Conservation (phyloP, 768 basidiomycete genomes). For the Megacollybia marginata region DNA sequence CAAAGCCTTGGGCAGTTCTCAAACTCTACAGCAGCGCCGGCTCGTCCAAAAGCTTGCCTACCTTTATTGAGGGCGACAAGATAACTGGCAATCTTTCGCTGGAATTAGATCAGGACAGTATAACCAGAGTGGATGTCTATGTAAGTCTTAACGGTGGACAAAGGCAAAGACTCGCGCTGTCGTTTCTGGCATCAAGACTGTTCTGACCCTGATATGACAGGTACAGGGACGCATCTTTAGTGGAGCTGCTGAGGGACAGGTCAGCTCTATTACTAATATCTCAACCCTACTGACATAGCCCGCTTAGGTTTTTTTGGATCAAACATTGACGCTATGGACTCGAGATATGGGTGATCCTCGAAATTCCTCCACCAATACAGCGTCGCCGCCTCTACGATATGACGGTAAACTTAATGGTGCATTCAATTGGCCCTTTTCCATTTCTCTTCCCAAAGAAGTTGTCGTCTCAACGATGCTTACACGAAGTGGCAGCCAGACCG, state of each 20-base stretch:
- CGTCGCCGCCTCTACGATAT: constrained; percentile 4
- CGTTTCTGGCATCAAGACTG: constrained; percentile 7
- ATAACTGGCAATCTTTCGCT: constrained; percentile 10
- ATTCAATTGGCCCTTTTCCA: constrained; percentile 28
- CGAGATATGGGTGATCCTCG: constrained; percentile 22
- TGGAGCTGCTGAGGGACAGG: constrained; percentile 20
- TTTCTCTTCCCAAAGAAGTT: constrained; percentile 32
- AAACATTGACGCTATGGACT: constrained; percentile 29
- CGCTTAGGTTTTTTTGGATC: constrained; percentile 27
- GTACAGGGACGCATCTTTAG: constrained; percentile 30
- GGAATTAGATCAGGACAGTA: constrained; percentile 21
- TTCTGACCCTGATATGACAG: constrained; percentile 13
- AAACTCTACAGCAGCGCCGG: constrained; percentile 29
- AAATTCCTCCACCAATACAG: constrained; percentile 6
- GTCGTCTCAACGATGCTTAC: constrained; percentile 1
- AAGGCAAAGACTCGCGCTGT: neutral
- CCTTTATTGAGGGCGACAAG: constrained; percentile 13
- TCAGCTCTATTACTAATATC: constrained; percentile 4
- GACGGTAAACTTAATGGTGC: constrained; percentile 26
- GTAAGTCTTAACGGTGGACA: constrained; percentile 18
- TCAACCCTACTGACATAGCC: constrained; percentile 10
- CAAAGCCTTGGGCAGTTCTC: constrained; percentile 29
- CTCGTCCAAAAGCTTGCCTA: constrained; percentile 15
- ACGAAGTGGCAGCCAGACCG: neutral
- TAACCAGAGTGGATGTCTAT: constrained; percentile 29